Evolutionary conservation across 2,329 filamentous ascomycete species (phyloP), one percentile per base, ranked within the genome.

Genomic region (Pyricularia grisea): DNA sequence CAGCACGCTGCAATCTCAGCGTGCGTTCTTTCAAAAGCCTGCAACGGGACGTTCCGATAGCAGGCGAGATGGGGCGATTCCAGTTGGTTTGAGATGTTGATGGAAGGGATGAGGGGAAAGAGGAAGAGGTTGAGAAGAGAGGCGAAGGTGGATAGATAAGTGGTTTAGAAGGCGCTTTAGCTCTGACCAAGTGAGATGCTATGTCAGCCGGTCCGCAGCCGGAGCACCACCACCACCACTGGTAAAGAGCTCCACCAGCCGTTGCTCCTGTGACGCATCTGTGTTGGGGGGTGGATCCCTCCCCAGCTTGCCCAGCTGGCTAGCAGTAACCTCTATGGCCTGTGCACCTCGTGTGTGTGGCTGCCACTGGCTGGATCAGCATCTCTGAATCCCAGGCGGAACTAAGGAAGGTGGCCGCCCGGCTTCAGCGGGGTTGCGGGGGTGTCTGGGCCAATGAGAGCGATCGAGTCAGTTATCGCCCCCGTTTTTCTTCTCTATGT

Each of bases 261-360:
- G 66, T 67, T 67, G 66, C 66, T 67, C 66, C 55, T 61, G 66
- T 67, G 66, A 67, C 66, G 66, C 66, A 67, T 60, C 66, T 55
- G 31, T 31, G 64, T 50, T 50, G 42, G 42, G 42, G 42, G 14
- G 42, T 50, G 42, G 42, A 50, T 50, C 42, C 42, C 42, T 50
- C 42, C 42, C 42, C 42, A 50, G 42, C 42, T 50, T 50, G 42
- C 42, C 42, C 42, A n/a, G 17, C 42, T n/a, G 42, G 17, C 33
- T 36, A 14, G 33, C 33, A 36, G 33, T 11, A n/a, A 50, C 42
- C 42, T 50, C 42, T n/a, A 50, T 50, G 42, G 42, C 42, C 42
- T 50, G 42, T 50, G 42, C 42, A 36, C 20, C 42, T 50, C 20
- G 42, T 50, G 17, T 50, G 5, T 50, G 42, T 50, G 42, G 14